Conservation (phyloP, 768 basidiomycete genomes). For the Coprinopsis strossmayeri region DNA sequence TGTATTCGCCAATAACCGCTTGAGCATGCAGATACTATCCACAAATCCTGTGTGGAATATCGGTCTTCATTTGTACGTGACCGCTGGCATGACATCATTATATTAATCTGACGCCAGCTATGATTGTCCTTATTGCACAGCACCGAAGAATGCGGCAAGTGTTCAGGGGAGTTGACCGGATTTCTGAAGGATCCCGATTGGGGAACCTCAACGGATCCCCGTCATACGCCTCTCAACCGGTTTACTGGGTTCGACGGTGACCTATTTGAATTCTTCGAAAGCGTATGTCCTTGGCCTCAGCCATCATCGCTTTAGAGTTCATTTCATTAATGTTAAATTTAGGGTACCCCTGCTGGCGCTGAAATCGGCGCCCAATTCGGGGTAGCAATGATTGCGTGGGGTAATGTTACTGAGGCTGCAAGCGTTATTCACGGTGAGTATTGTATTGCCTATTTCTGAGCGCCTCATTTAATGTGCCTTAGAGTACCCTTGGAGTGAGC, state of each 20-base stretch:
- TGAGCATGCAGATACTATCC: conserved; percentile 24
- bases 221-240: conserved; percentile 21
- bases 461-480: neutral
- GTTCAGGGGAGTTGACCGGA: conserved; percentile 23
- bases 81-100: neutral
- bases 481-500: conserved; percentile 30
- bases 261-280: conserved; percentile 20
- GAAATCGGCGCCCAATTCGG: conserved; percentile 21
- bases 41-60: conserved; percentile 20
- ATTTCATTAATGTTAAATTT: neutral
- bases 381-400: conserved; percentile 28
- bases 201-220: conserved; percentile 19
- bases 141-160: conserved; percentile 18
- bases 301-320: neutral
- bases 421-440: conserved; percentile 22
- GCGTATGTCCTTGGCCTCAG: conserved; percentile 10
- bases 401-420: conserved; percentile 22
- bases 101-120: neutral
- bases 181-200: conserved; percentile 28
- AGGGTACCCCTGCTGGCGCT: conserved; percentile 15
- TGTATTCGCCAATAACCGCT: conserved; percentile 31
- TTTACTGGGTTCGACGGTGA: conserved; percentile 15
- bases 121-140: too few species aligned
- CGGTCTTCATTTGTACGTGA: conserved; percentile 19
- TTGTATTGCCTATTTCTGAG: neutral